Conservation (phyloP, 2,329 filamentous ascomycete species). For the Colletotrichum agaves region DNA sequence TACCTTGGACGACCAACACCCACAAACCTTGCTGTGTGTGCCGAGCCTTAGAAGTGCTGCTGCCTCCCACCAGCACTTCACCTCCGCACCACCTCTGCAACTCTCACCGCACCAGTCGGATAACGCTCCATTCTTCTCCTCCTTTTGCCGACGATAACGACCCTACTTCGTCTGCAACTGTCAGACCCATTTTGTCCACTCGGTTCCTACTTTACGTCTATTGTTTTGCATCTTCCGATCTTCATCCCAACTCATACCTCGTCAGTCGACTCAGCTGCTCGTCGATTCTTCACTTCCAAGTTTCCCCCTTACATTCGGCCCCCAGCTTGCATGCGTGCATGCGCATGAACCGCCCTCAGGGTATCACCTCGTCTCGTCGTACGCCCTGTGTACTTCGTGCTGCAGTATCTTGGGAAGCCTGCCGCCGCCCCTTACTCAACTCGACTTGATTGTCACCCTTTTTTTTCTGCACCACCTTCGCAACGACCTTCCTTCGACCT, state of each 20-base stretch:
- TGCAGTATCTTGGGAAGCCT: conserved; percentile 11
- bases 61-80: not conserved
- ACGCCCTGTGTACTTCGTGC: conserved; percentile 14
- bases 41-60: conserved; percentile 5
- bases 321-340: conserved; percentile 20
- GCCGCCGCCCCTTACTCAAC: conserved; percentile 23
- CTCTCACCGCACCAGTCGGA: conserved; percentile 21
- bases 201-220: conserved; percentile 7
- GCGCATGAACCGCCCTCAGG: conserved; percentile 31
- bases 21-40: conserved; percentile 7
- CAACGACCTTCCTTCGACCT: conserved; percentile 34
- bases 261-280: conserved; percentile 16
- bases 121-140: conserved; percentile 26
- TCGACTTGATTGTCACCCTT: conserved; percentile 19
- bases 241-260: conserved; percentile 18
- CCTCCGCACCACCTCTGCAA: conserved; percentile 17
- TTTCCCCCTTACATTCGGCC: conserved; percentile 33
- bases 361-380: conserved; percentile 29
- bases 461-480: conserved; percentile 23
- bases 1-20: conserved; percentile 3
- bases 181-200: conserved; percentile 21
- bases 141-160: conserved; percentile 16
- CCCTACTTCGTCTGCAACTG: conserved; percentile 24
- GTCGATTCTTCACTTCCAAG: conserved; percentile 27
- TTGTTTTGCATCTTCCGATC: conserved; percentile 32